Conservation (phyloP, 2,329 filamentous ascomycete genomes). For the Cercospora janseana region DNA sequence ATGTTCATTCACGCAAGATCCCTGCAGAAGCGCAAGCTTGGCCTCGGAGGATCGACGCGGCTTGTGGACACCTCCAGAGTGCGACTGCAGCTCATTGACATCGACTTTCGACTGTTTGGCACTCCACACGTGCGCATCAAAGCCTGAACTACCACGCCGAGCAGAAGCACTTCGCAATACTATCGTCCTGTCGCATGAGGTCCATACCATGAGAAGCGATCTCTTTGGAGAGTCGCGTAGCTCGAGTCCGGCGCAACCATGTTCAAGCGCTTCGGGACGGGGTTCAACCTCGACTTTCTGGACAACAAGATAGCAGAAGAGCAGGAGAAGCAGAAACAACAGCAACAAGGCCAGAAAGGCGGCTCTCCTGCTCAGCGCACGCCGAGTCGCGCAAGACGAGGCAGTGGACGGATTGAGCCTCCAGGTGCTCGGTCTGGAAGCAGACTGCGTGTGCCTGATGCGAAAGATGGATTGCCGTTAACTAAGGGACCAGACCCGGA, state of each 20-base stretch:
- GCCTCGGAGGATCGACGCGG: conserved; percentile 1
- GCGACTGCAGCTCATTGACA: conserved; percentile 6
- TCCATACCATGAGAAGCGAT: conserved; percentile 22
- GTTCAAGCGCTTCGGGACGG: conserved; percentile 33
- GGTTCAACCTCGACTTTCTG: conserved; percentile 41
- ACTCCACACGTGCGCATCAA: neutral
- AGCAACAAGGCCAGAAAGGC: conserved; percentile 15
- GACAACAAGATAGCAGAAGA: conserved; percentile 78
- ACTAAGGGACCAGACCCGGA: conserved; percentile 70
- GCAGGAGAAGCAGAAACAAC: conserved; percentile 70
- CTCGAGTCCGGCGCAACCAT: conserved; percentile 29
- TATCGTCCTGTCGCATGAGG: conserved; percentile 3
- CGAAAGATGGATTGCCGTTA: conserved; percentile 7
- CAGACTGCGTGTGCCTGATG: conserved; percentile 30
- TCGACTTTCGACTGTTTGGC: neutral
- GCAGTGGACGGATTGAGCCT: conserved; percentile 40
- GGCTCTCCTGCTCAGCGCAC: conserved; percentile 36
- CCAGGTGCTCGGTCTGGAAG: conserved; percentile 30
- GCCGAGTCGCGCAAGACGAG: conserved; percentile 46
- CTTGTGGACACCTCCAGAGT: neutral
- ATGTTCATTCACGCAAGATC: conserved; percentile 7
- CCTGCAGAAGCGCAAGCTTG: conserved; percentile 5
- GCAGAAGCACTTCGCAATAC: neutral
- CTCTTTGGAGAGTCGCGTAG: conserved; percentile 13
- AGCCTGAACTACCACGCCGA: neutral